Evolutionary conservation across 768 basidiomycete species (phyloP).

Genomic region (Sutorius australiensis): DNA sequence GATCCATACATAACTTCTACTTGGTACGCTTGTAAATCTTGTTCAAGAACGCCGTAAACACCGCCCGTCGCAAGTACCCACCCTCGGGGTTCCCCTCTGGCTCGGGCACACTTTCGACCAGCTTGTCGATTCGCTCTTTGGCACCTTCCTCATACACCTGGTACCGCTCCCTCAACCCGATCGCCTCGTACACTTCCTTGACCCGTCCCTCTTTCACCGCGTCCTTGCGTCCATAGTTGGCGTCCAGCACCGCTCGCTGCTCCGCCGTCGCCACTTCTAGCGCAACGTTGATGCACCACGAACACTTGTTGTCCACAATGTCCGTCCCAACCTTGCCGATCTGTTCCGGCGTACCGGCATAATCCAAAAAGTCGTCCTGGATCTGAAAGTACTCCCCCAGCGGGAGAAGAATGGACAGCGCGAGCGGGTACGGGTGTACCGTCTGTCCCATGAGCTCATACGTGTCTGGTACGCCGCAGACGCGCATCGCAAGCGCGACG

Average conservation of each 20-base stretch:
- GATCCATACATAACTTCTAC: conserved; percentile 25
- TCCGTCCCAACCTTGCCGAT: conserved; percentile 98
- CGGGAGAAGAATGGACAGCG: conserved; percentile 79
- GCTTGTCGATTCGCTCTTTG: conserved; percentile 58
- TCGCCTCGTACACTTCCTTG: conserved; percentile 68
- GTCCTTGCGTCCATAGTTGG: conserved; percentile 61
- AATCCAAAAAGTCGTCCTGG: conserved; percentile 97
- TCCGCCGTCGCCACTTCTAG: conserved; percentile 51
- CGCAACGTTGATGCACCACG: conserved; percentile 92
- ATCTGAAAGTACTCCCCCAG: conserved; percentile 99
- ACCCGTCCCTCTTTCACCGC: conserved; percentile 48
- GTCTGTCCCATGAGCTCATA: conserved; percentile 40
- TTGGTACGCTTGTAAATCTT: conserved; percentile 77
- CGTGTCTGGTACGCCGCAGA: conserved; percentile 58
- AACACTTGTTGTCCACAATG: conserved; percentile 98
- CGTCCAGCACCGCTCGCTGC: conserved; percentile 61
- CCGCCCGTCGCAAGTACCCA: conserved; percentile 51
- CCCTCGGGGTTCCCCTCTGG: conserved; percentile 36
- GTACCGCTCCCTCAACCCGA: conserved; percentile 65
- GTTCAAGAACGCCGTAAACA: conserved; percentile 81
- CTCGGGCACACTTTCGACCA: conserved; percentile 77
- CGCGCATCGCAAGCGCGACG: conserved; percentile 88
- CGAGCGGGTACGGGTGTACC: conserved; percentile 63
- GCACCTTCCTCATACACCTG: conserved; percentile 72
- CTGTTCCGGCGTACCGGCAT: conserved; percentile 81